Base-by-base conservation (phyloP, 768 basidiomycete genomes). In the Auricularia auricula-judae region DNA sequence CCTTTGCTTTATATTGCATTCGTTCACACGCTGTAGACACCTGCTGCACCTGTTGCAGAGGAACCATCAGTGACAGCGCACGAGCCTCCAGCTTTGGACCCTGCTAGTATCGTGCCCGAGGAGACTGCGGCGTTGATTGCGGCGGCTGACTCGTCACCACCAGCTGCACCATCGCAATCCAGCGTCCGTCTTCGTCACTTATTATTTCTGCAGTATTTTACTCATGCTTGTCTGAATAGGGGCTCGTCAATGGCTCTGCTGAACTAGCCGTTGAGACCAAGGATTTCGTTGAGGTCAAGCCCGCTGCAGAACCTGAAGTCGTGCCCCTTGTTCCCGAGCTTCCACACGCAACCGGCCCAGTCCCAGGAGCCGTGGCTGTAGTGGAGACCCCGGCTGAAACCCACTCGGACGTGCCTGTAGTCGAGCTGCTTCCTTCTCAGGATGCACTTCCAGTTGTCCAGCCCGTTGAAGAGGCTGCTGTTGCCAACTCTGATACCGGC, bases 181-280 rank as follows among this genome's bases (percentile, higher is more conserved):
- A 42, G 8, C 12, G 39, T 42, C 8, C 39, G 39, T 42, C 39
- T 42, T 14, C 8, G 39, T 14, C 8, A 14, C 39, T 14, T 42
- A 14, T 14, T 42, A 8, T 14, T 42, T 14, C 12, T 42, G 8
- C 12, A 42, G 8, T 42, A 42, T 14, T 8, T 29, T 42, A 14
- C 39, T 42, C 39, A 42, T 42, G 39, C 39, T 8, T 8, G 12
- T 14, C 3, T 14, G 53, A 10, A 58, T 62, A 14, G 61, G 63
- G 62, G 34, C 58, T 44, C 61, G 65, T 11, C 36, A 65, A 16
- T 64, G 63, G 14, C 64, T 65, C 56, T 58, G 56, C 35, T 14
- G 47, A 8, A 8, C 18, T 2, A 1, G 8, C 36, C 62, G 34
- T 3, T 23, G 53, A 7, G 12, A 44, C 51, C 67, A 60, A 29